phyloP scores from a whole-genome alignment of 441 rosid species.

The Isatis lusitanica region DNA sequence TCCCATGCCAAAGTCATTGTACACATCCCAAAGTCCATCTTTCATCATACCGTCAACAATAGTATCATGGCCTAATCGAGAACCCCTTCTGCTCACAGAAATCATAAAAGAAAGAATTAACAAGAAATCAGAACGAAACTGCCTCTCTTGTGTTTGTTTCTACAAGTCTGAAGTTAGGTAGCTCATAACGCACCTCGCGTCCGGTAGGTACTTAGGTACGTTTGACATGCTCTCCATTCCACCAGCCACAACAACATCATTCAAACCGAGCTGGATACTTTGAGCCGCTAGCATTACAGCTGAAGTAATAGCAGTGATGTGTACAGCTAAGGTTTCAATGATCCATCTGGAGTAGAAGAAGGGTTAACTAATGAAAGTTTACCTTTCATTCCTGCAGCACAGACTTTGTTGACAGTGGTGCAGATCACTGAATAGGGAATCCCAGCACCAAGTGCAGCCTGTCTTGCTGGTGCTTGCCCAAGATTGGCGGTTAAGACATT shows the following conservation, averaged over 20 bases:
- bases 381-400: slow-evolving; percentile 94
- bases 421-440: slow-evolving; percentile 86
- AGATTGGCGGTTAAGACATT: slow-evolving; percentile 93
- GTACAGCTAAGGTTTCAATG: neutral
- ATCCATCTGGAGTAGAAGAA: slow-evolving; percentile 3
- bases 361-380: neutral
- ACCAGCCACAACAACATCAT: slow-evolving; percentile 86
- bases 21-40: slow-evolving; percentile 98
- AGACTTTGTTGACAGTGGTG: slow-evolving; percentile 92
- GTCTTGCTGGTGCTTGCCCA: slow-evolving; percentile 99
- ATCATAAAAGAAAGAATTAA: neutral
- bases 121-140: neutral
- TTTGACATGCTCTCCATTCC: slow-evolving; percentile 99
- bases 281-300: slow-evolving; percentile 92
- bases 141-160: neutral
- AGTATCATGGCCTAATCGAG: slow-evolving; percentile 79
- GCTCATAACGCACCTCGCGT: slow-evolving; percentile 56
- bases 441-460: slow-evolving; percentile 93
- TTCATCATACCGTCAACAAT: slow-evolving; percentile 86
- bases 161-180: neutral
- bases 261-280: slow-evolving; percentile 64
- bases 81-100: slow-evolving; percentile 67
- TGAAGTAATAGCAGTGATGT: slow-evolving; percentile 19
- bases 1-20: slow-evolving; percentile 93
- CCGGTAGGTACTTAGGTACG: slow-evolving; percentile 82